Evolutionary conservation across 495 filamentous ascomycete genomes (phyloP), one percentile per base, ranked within the genome.

Genomic region (Podospora appendiculata): DNA sequence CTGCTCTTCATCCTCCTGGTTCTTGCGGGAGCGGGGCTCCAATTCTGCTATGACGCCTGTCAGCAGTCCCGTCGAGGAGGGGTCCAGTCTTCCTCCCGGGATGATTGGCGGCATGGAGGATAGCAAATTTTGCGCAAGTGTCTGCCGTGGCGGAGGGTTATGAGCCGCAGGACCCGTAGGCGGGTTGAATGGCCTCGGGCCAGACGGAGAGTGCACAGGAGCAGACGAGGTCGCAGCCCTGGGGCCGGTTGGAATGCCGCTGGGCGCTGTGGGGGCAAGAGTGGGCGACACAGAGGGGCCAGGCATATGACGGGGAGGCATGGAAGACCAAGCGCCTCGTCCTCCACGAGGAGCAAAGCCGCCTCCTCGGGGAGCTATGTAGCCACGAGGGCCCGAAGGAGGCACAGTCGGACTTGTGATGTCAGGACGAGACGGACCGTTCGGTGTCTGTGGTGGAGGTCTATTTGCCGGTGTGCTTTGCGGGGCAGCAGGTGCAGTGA

Each of bases 1-100:
- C 17, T 66, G 64, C 58, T 78, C 73, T 50, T 76, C 74, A 17
- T 78, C 74, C 34, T 76, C 73, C 43, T 62, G 64, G 5, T 73
- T 57, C 47, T 64, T 64, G 17, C 56, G 58, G 12, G 60, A 61
- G 45, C 75, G 73, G 14, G 57, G 19, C 34, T 70, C 68, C 19
- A 71, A 48, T 40, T 76, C 72, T n/a, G 65, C 62, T 14, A 59
- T 50, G 36, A 73, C 67, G 9, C 72, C 67, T 0, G 63, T 66
- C 14, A 54, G 53, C 42, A 70, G 40, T 6, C 64, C 55, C 2
- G 65, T 45, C 32, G 62, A 25, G 2, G 58, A 50, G 0, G 64
- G 62, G 34, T 75, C 73, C 35, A 71, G 48, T 52, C 74, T 76
- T 40, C 73, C 74, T 32, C 73, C 69, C 0, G 70, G 68, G 1